These are phyloP conservation scores for Quercus aquifolioides DNA, from an alignment of 306 rosid genomes.

Conservation along the genomic window DNA sequence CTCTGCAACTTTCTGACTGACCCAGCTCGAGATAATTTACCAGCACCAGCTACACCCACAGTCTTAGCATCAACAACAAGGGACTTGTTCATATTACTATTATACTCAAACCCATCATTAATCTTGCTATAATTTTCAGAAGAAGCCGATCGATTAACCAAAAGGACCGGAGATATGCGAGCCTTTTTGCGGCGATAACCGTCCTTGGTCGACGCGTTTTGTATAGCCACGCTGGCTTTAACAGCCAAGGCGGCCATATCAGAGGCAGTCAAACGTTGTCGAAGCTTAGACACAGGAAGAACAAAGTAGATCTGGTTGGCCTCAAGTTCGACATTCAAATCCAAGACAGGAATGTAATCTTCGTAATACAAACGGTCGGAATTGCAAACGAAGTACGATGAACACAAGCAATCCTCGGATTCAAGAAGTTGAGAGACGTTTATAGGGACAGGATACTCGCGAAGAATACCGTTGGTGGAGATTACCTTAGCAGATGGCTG, in stretches of 20 bases:
- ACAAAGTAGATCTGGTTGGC: slow-evolving; percentile 43
- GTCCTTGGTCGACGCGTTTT: neutral
- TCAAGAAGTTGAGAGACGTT: slow-evolving; percentile 36
- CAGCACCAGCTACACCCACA: neutral
- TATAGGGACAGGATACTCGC: slow-evolving; percentile 30
- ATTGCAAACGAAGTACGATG: slow-evolving; percentile 30
- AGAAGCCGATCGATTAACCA: neutral
- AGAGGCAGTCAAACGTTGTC: slow-evolving; percentile 24
- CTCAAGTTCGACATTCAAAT: slow-evolving; percentile 15
- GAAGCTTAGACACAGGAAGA: slow-evolving; percentile 27
- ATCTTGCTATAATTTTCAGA: neutral
- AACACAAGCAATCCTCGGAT: neutral
- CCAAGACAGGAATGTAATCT: slow-evolving; percentile 23
- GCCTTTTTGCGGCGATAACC: slow-evolving; percentile 23
- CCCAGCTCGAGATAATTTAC: slow-evolving; percentile 5
- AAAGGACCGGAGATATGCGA: slow-evolving; percentile 37
- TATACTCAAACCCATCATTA: neutral
- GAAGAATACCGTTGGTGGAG: slow-evolving; percentile 26
- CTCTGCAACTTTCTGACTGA: slow-evolving; percentile 37
- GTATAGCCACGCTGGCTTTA: slow-evolving; percentile 47
- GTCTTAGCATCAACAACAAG: neutral
- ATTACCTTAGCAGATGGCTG: slow-evolving; percentile 29
- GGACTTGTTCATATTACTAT: neutral
- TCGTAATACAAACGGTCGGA: slow-evolving; percentile 38
- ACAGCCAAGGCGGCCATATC: slow-evolving; percentile 55